phyloP scores from a whole-genome alignment of 768 basidiomycete species.

The Rhizopogon vesiculosus region DNA sequence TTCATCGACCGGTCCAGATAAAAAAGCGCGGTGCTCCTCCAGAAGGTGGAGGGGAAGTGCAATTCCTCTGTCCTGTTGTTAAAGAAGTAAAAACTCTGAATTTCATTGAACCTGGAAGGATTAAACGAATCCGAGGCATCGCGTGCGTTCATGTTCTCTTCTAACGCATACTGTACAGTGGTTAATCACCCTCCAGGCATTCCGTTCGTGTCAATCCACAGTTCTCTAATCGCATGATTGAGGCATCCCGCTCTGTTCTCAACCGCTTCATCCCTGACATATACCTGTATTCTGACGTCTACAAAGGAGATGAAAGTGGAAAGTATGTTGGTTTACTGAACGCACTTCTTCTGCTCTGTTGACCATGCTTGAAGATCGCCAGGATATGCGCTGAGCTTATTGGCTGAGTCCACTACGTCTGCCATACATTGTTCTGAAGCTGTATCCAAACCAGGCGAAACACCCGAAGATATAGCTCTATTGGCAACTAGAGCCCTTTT shows the following conservation, averaged over 20 bases:
- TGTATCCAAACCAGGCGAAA: conserved; percentile 72
- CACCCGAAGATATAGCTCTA: conserved; percentile 91
- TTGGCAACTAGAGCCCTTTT: conserved; percentile 76
- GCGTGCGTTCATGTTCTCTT: conserved; percentile 55
- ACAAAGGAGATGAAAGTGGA: conserved; percentile 95
- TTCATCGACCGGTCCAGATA: conserved; percentile 47
- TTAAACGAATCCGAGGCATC: conserved; percentile 92
- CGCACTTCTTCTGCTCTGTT: neutral
- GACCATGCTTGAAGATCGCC: conserved; percentile 63
- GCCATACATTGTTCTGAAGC: conserved; percentile 87
- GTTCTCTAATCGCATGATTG: conserved; percentile 97
- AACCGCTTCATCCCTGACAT: conserved; percentile 98
- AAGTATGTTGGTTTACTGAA: conserved; percentile 55
- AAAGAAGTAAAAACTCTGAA: conserved; percentile 90
- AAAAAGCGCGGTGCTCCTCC: conserved; percentile 93
- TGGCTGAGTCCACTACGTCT: conserved; percentile 90
- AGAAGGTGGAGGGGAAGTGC: conserved; percentile 87
- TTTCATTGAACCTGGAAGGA: conserved; percentile 86
- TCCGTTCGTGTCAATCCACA: conserved; percentile 96
- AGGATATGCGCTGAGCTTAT: conserved; percentile 86
- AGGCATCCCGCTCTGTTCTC: conserved; percentile 84
- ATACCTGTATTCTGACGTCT: conserved; percentile 97
- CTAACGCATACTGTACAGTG: neutral
- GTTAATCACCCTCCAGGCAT: conserved; percentile 48
- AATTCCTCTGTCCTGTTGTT: conserved; percentile 89